These are phyloP conservation scores for Lathyrus sativus DNA, from an alignment of 306 rosid genomes.

Conservation along the genomic window DNA sequence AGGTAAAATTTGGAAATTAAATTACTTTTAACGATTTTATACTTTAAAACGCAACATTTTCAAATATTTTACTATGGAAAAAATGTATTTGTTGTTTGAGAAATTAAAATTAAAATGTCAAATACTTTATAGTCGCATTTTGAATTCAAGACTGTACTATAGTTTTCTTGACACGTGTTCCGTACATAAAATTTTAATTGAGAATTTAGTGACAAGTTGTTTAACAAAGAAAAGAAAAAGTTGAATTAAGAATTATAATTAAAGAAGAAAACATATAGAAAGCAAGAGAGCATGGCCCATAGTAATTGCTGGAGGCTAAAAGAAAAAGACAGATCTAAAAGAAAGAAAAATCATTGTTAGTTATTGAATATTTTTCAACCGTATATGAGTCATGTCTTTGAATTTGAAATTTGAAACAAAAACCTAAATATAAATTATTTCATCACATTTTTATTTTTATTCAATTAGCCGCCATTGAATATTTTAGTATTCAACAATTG, in stretches of 20 bases:
- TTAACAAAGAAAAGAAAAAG: neutral
- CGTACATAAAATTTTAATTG: neutral
- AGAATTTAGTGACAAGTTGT: neutral
- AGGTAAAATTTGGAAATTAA: too few species aligned
- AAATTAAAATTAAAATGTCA: neutral
- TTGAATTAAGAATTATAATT: neutral
- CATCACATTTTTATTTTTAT: constrained; percentile 29
- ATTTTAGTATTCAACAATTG: constrained; percentile 29
- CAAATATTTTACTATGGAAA: neutral
- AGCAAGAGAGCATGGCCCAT: constrained; percentile 3
- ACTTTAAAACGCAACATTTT: too few species aligned
- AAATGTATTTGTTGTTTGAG: neutral
- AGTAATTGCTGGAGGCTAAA: neutral
- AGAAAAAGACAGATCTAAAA: neutral
- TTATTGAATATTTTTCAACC: constrained; percentile 19
- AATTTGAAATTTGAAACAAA: too few species aligned
- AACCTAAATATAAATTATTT: neutral
- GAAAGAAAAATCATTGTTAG: neutral
- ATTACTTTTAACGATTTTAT: too few species aligned
- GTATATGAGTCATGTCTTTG: constrained; percentile 4
- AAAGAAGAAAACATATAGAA: neutral
- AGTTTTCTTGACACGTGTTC: neutral
- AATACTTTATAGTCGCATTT: neutral
- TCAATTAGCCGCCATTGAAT: constrained; percentile 42
- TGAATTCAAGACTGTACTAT: neutral